phyloP scores from a whole-genome alignment of 306 rosid genomes.

The Vigna unguiculata region DNA sequence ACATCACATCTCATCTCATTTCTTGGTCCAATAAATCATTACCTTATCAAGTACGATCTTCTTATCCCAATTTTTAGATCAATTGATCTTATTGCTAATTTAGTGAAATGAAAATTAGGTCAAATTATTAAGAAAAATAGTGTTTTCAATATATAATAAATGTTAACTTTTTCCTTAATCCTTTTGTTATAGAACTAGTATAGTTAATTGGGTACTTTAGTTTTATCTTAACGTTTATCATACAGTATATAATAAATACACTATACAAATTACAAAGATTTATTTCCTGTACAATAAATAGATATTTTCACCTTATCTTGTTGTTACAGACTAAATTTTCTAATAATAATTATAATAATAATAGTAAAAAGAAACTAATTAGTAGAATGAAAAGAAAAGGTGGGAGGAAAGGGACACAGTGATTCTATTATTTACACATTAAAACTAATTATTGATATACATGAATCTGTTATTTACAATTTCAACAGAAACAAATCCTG shows the following conservation, averaged over 20 bases:
- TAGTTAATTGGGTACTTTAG: background rate
- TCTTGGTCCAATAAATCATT: slow-evolving; percentile 23
- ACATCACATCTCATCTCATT: background rate
- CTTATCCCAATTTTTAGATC: background rate
- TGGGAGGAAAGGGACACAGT: slow-evolving; percentile 13
- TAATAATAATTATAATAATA: background rate
- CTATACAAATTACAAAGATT: too few species aligned
- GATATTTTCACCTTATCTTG: too few species aligned
- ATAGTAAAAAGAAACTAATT: slow-evolving; percentile 29
- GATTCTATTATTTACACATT: slow-evolving; percentile 68
- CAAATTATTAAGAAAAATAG: too few species aligned
- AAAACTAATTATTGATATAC: slow-evolving; percentile 61
- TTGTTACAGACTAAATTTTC: too few species aligned
- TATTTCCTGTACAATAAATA: too few species aligned
- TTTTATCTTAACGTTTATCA: background rate
- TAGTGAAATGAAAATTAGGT: too few species aligned
- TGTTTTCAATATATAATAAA: too few species aligned
- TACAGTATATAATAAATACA: background rate
- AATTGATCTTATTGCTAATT: background rate
- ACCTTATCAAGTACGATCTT: background rate
- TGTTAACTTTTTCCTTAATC: too few species aligned
- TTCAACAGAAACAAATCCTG: slow-evolving; percentile 56
- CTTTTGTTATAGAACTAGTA: background rate
- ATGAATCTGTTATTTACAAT: slow-evolving; percentile 68
- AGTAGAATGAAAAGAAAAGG: slow-evolving; percentile 31